Evolutionary conservation across 1,284 basidiomycete species (phyloP).

Genomic region (Sutorius eximius): DNA sequence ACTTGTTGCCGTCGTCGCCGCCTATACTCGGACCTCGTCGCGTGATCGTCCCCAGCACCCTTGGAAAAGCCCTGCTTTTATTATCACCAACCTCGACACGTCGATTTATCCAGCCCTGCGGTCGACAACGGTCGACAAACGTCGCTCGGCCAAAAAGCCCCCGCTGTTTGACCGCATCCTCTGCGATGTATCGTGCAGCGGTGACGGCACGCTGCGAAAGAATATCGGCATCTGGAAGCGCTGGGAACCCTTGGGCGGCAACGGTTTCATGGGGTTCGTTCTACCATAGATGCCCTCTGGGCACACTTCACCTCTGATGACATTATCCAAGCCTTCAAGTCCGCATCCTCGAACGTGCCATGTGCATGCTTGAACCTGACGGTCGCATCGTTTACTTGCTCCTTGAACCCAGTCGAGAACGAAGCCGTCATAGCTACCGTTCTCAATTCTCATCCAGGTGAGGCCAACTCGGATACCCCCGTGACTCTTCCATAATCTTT

Average conservation of each 20-base stretch:
- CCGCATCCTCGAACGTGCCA: constrained; percentile 91
- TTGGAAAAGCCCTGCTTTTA: constrained; percentile 70
- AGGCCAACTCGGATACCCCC: background rate
- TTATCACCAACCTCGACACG: constrained; percentile 97
- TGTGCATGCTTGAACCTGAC: constrained; percentile 84
- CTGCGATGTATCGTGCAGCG: constrained; percentile 95
- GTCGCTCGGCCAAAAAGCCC: constrained; percentile 27
- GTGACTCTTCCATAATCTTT: background rate
- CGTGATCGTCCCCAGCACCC: background rate
- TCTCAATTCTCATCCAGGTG: constrained; percentile 69
- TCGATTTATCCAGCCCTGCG: constrained; percentile 82
- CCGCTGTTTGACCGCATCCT: background rate
- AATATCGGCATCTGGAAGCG: constrained; percentile 95
- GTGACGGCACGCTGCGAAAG: constrained; percentile 95
- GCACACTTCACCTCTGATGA: background rate
- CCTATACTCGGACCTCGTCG: background rate
- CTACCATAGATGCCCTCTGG: background rate
- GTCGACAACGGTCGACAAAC: constrained; percentile 22
- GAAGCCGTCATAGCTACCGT: constrained; percentile 94
- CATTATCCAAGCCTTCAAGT: constrained; percentile 70
- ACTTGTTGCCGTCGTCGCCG: background rate
- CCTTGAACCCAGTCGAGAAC: constrained; percentile 96
- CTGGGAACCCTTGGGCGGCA: constrained; percentile 89
- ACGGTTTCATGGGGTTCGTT: constrained; percentile 83
- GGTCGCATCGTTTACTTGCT: constrained; percentile 97